Evolutionary conservation across 805 yeast genomes (phyloP).

Genomic region (Wickerhamiella azymoides): DNA sequence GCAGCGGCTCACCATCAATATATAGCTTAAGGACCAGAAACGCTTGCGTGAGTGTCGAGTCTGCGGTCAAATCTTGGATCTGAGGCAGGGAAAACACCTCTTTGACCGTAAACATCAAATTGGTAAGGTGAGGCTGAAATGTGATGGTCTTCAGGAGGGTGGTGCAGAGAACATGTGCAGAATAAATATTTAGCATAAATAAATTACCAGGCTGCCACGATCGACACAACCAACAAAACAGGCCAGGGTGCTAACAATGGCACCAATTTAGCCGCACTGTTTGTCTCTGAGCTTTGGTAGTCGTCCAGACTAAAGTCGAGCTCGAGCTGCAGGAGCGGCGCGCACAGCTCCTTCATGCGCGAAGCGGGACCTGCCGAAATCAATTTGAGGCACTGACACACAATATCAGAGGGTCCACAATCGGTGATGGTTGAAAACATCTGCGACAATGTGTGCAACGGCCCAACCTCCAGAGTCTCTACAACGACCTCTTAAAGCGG

Average conservation of each 20-base stretch:
- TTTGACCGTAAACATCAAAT: constrained; percentile 5
- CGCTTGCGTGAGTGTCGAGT: background rate
- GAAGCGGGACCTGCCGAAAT: background rate
- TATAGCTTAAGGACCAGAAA: background rate
- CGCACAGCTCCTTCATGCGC: background rate
- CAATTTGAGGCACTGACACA: constrained; percentile 5
- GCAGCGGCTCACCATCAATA: background rate
- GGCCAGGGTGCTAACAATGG: background rate
- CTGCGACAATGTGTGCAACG: background rate
- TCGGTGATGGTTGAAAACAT: background rate
- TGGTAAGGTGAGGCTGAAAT: too few species aligned
- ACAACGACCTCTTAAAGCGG: too few species aligned
- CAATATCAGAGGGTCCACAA: constrained; percentile 1
- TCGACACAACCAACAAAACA: background rate
- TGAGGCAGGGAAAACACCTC: constrained; percentile 7
- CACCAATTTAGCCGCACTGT: background rate
- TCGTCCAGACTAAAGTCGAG: background rate
- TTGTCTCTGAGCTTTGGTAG: background rate
- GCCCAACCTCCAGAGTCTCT: too few species aligned
- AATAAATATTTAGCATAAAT: background rate
- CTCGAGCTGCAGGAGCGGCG: background rate
- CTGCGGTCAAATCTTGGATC: background rate
- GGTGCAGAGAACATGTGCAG: too few species aligned
- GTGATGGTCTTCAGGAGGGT: too few species aligned
- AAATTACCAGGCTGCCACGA: background rate